Evolutionary conservation across 169 alveolate species (phyloP), one percentile per base, ranked within the genome.

Genomic region (Plasmodium cynomolgi): DNA sequence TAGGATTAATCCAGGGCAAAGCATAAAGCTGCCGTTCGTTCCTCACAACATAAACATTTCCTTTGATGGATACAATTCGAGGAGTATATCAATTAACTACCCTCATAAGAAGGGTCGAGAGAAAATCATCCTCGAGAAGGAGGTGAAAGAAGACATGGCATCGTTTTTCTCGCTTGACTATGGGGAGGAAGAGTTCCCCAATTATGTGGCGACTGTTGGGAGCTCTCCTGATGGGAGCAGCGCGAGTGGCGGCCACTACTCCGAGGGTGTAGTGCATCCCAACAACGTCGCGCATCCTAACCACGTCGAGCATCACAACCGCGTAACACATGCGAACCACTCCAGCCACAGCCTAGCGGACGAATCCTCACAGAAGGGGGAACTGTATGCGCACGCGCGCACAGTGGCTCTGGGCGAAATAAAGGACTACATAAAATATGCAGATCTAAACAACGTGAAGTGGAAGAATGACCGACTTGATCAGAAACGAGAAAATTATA

Each of bases 41-140:
- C 94, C 91, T 23, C 37, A 26, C 56, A 90, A 62, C 58, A 50
- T 81, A 15, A 90, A 37, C 33, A 90, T 90, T 11, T 90, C 91
- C 3, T 90, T 90, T 80, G 94, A 90, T 72, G 94, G 94, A 7
- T 90, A 90, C 56, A 47, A 90, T 68, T 90, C 94, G 15, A 34
- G 58, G 33, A 80, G 50, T 81, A 90, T 90, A 15, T 81, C 79
- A 26, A 90, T 90, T 54, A 90, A 79, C 73, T 90, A 90, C 37
- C 94, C 94, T 26, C 90, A 90, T 80, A 90, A 90, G 73, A 90
- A 90, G 50, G 94, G 94, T 3, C 68, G 94, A 47, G 94, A 90
- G 83, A 90, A 90, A 90, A 90, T 90, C 17, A 90, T 90, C 33
- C 62, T 90, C 47, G 94, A 90, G 31, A 90, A 81, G 58, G 47